Percentiles rank a stretch among this genome's conserved stretches.
phyloP scores from a whole-genome alignment of 768 basidiomycete species.

The Stropharia rugosoannulata region DNA sequence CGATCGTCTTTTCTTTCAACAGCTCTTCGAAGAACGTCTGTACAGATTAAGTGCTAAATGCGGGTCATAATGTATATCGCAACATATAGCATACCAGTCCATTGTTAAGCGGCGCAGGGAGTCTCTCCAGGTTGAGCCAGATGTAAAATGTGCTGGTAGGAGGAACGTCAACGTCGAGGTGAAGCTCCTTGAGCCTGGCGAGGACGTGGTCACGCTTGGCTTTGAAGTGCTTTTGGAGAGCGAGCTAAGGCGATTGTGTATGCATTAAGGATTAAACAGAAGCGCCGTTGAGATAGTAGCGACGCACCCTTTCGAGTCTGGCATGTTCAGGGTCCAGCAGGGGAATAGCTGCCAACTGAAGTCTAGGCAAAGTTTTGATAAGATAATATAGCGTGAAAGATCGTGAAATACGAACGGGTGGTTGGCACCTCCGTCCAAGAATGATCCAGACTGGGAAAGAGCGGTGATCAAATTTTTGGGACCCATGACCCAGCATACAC shows the following conservation, averaged over 20 bases:
- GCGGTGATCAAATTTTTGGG: constrained; percentile 88
- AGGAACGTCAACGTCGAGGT: constrained; percentile 73
- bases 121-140: constrained; percentile 83
- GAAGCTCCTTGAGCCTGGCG: constrained; percentile 72
- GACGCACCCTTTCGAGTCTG: constrained; percentile 58
- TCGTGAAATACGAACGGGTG: constrained; percentile 64
- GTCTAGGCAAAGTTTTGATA: constrained; percentile 32
- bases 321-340: constrained; percentile 76
- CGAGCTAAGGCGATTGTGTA: constrained; percentile 39
- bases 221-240: constrained; percentile 90
- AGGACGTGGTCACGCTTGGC: constrained; percentile 90
- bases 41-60: background rate
- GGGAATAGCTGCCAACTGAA: constrained; percentile 87
- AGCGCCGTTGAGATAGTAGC: background rate
- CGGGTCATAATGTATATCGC: background rate
- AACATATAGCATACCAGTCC: constrained; percentile 59
- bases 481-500: constrained; percentile 91
- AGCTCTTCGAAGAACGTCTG: constrained; percentile 94
- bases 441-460: constrained; percentile 90
- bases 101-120: constrained; percentile 83
- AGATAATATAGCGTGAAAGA: background rate
- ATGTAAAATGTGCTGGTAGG: constrained; percentile 90
- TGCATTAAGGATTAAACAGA: background rate
- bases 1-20: constrained; percentile 87
- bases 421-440: constrained; percentile 93